These are phyloP conservation scores for Penicillium nucicola DNA, from an alignment of 495 filamentous ascomycete species.

Conservation along the genomic window DNA sequence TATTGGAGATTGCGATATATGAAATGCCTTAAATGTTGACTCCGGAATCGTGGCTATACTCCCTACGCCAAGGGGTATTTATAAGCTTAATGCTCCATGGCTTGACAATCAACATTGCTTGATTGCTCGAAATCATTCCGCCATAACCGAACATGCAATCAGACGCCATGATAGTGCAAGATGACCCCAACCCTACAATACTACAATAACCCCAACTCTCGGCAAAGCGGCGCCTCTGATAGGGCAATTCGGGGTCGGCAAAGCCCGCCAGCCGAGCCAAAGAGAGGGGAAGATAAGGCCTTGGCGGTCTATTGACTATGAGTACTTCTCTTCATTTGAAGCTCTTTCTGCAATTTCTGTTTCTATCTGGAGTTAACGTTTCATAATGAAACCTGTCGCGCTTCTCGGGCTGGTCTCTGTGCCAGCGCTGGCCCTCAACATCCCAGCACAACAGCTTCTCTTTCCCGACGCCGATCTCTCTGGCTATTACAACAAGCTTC, in stretches of 20 bases:
- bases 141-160: no score
- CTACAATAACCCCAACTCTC: constrained; percentile 1
- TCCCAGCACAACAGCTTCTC: constrained; percentile 20
- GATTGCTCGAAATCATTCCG: no score
- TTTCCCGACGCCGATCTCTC: constrained; percentile 6
- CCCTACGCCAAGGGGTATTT: no score
- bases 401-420: constrained; percentile 18
- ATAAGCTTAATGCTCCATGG: no score
- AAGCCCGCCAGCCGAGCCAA: constrained; percentile 1
- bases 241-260: constrained; percentile 3
- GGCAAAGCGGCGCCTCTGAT: neutral
- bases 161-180: no score
- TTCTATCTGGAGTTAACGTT: neutral
- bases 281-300: constrained; percentile 9
- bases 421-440: constrained; percentile 24
- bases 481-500: neutral
- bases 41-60: no score
- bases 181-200: neutral
- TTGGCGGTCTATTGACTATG: neutral
- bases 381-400: constrained; percentile 13
- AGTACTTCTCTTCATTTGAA: neutral
- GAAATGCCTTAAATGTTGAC: no score
- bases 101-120: no score
- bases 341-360: neutral
- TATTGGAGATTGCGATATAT: no score